A percentile compares a stretch with the other conserved stretches of the same genome.
Evolutionary conservation across 2,329 filamentous ascomycete genomes (phyloP).

Genomic region (Thyridium curvatum): DNA sequence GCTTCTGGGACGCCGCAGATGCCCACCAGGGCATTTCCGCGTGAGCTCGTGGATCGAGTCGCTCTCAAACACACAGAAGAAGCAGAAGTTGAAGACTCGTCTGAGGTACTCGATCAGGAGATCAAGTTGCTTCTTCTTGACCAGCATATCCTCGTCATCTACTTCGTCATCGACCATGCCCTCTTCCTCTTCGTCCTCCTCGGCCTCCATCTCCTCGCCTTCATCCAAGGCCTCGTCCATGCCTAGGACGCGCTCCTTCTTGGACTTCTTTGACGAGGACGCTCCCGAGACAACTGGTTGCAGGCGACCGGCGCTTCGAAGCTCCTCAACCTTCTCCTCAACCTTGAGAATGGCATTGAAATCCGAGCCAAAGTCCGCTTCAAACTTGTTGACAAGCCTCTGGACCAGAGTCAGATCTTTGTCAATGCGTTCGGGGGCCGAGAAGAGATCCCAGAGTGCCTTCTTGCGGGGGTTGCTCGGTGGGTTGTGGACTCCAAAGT

Average conservation of each 20-base stretch:
- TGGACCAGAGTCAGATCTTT: constrained; percentile 81
- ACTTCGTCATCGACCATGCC: constrained; percentile 73
- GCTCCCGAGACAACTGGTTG: constrained; percentile 48
- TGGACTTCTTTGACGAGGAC: constrained; percentile 50
- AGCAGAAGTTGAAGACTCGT: constrained; percentile 97
- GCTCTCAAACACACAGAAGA: constrained; percentile 98
- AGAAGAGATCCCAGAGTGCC: constrained; percentile 94
- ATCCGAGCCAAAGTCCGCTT: constrained; percentile 72
- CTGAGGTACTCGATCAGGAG: constrained; percentile 93
- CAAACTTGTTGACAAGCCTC: constrained; percentile 76
- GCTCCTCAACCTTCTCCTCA: constrained; percentile 77
- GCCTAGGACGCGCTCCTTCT: constrained; percentile 53
- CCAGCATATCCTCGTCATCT: constrained; percentile 82
- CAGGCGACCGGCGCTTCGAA: constrained; percentile 70
- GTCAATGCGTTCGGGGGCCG: constrained; percentile 85
- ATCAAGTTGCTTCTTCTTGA: constrained; percentile 96
- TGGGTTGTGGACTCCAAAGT: constrained; percentile 92
- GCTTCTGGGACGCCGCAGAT: constrained; percentile 82
- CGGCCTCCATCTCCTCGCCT: constrained; percentile 62
- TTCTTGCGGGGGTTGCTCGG: constrained; percentile 85
- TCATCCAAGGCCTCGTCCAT: constrained; percentile 58
- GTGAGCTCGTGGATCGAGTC: constrained; percentile 95
- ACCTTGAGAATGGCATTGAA: constrained; percentile 75
- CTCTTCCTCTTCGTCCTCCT: constrained; percentile 79
- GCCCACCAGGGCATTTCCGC: constrained; percentile 94